phyloP scores from a whole-genome alignment of 2,329 filamentous ascomycete species.

The Saccharata proteae region DNA sequence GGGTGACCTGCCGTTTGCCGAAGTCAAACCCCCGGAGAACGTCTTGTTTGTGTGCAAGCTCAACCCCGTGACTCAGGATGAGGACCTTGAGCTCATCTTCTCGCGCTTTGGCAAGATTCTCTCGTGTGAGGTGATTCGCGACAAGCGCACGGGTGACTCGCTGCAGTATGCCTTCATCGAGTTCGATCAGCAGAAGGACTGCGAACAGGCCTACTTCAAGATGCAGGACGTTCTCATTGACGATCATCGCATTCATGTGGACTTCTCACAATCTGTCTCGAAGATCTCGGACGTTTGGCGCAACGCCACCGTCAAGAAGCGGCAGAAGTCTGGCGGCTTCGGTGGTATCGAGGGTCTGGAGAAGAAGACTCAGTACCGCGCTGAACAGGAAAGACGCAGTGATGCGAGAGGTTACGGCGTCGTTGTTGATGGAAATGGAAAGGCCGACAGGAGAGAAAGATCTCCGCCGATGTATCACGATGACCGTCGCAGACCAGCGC shows the following conservation, averaged over 20 bases:
- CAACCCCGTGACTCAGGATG: conserved; percentile 89
- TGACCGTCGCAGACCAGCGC: conserved; percentile 1
- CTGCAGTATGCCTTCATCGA: conserved; percentile 97
- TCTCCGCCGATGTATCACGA: no score
- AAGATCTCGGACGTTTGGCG: conserved; percentile 86
- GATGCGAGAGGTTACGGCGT: conserved; percentile 18
- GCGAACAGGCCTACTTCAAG: conserved; percentile 93
- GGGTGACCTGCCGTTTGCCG: conserved; percentile 90
- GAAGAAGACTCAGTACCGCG: conserved; percentile 79
- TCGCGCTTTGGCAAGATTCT: conserved; percentile 91
- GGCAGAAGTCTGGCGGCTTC: conserved; percentile 64
- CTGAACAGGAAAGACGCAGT: conserved; percentile 32
- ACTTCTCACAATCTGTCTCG: conserved; percentile 89
- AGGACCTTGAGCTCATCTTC: conserved; percentile 92
- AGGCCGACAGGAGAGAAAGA: conserved; percentile 1
- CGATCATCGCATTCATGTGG: conserved; percentile 93
- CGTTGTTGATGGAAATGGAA: background rate
- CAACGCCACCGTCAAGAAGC: conserved; percentile 70
- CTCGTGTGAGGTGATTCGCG: conserved; percentile 90
- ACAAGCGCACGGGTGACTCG: conserved; percentile 87
- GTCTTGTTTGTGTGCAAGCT: conserved; percentile 97
- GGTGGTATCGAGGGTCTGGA: conserved; percentile 81
- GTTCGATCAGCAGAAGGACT: conserved; percentile 83
- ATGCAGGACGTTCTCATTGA: conserved; percentile 98
- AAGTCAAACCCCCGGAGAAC: conserved; percentile 95